Evolutionary conservation across 352 stramenopile genomes (phyloP), one percentile per base, ranked within the genome.

Genomic region (Globisporangium orthogonon): DNA sequence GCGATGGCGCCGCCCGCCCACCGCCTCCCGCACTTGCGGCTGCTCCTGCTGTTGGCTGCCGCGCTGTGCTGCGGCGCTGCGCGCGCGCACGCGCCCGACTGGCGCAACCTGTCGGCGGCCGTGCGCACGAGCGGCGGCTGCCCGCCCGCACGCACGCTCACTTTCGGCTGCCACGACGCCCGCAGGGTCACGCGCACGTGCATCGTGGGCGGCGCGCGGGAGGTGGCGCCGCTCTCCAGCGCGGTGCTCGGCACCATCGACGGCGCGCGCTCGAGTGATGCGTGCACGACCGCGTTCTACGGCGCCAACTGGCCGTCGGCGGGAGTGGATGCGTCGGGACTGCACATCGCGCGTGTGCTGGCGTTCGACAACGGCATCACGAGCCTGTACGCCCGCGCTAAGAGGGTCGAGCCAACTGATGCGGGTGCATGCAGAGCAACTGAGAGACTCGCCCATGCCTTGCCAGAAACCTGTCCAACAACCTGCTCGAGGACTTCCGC

Each of bases 401-500:
- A 1, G 4, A 13, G 14, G 30, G 33, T 37, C 33, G 33, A 37
- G 6, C 6, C 33, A 11, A n/a, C n/a, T n/a, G 30, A 4, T 6
- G 43, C 0, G 3, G 29, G 11, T 5, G 15, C 23, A 2, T 14
- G 33, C 50, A 1, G 43, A 49, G 6, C 33, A 13, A 41, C 41
- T 28, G 35, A 18, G 7, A 44, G 18, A n/a, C 7, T 51, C 11
- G 1, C 9, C 3, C 10, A 9, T 29, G 6, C 1, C 4, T 33
- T 5, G n/a, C 1, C 23, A 64, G 58, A 11, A 46, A 64, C 39
- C 39, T 64, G 23, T 64, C 58, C 1, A 37, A 40, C 46, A 64
- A 64, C 33, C 40, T 50, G 45, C 52, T 64, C 35, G 59, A 47
- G 7, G 52, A 33, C 17, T 60, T 64, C 46, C 33, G 60, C 45